Conservation (phyloP, 805 yeast species). For the Spathaspora sp. region DNA sequence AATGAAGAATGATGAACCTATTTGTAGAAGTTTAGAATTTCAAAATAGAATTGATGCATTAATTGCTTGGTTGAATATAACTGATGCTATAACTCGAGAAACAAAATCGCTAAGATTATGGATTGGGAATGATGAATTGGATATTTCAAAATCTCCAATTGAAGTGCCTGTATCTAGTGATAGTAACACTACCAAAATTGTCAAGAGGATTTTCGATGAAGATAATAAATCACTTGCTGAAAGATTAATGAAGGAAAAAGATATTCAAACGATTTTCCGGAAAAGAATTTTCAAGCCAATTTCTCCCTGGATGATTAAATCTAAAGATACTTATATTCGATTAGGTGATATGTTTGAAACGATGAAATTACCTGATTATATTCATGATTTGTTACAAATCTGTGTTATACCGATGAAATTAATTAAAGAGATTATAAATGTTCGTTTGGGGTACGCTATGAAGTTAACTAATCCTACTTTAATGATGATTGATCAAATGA, state of each 20-base stretch:
- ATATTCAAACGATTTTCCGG: constrained; percentile 66
- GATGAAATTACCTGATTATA: constrained; percentile 70
- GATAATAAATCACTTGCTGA: constrained; percentile 74
- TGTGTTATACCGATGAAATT: constrained; percentile 75
- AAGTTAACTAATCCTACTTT: constrained; percentile 81
- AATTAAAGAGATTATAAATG: constrained; percentile 71
- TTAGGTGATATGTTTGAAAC: constrained; percentile 60
- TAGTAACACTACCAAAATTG: constrained; percentile 9
- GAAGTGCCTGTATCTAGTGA: constrained; percentile 9
- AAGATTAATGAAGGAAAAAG: constrained; percentile 74
- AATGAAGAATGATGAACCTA: constrained; percentile 76
- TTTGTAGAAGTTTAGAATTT: constrained; percentile 62
- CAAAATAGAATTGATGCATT: constrained; percentile 67
- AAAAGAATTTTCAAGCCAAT: constrained; percentile 64
- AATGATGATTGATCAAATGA: constrained; percentile 94
- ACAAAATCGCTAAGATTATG: constrained; percentile 60
- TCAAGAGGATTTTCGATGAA: constrained; percentile 46
- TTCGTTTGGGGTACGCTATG: constrained; percentile 73
- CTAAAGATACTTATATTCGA: constrained; percentile 66
- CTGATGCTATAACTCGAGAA: constrained; percentile 64
- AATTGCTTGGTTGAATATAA: constrained; percentile 77
- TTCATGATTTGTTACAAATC: constrained; percentile 60
- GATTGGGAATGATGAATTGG: constrained; percentile 82
- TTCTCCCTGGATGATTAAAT: constrained; percentile 79
- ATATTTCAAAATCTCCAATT: constrained; percentile 44